Conservation (phyloP, 169 alveolate genomes). For the Amoebophrya sp. region DNA sequence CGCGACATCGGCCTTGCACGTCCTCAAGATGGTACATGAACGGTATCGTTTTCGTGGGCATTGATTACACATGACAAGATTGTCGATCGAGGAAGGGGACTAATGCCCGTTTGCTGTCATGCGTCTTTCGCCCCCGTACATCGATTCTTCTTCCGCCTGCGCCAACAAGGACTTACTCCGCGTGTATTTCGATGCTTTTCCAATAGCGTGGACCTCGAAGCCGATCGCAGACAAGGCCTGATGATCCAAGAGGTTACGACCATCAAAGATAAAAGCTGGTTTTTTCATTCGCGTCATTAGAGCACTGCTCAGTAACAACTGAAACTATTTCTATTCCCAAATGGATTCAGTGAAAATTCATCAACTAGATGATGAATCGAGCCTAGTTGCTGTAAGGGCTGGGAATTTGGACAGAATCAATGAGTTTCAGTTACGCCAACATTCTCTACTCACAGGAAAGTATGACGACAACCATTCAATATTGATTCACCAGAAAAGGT, state of each 20-base stretch:
- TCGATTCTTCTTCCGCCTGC: too few relatives aligned
- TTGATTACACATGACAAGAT: too few relatives aligned
- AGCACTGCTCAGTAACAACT: background rate
- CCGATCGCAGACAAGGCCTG: constrained; percentile 41
- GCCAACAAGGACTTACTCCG: too few relatives aligned
- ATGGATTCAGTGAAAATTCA: background rate
- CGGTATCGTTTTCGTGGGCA: too few relatives aligned
- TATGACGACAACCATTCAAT: background rate
- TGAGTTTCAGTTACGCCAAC: background rate
- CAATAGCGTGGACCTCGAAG: constrained; percentile 26
- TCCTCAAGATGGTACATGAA: too few relatives aligned
- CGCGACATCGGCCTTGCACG: too few relatives aligned
- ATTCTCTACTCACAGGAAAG: background rate
- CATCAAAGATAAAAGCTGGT: constrained; percentile 72
- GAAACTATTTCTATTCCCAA: background rate
- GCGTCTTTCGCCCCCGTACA: too few relatives aligned
- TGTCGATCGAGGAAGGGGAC: too few relatives aligned
- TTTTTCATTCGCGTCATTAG: constrained; percentile 46
- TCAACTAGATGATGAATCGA: constrained; percentile 37
- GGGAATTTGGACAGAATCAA: background rate
- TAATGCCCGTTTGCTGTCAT: too few relatives aligned
- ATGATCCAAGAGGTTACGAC: constrained; percentile 66
- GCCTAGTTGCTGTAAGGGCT: background rate
- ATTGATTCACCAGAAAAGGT: background rate
- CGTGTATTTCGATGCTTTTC: background rate